Conservation (phyloP, 306 rosid genomes). For the Luffa aegyptiaca region DNA sequence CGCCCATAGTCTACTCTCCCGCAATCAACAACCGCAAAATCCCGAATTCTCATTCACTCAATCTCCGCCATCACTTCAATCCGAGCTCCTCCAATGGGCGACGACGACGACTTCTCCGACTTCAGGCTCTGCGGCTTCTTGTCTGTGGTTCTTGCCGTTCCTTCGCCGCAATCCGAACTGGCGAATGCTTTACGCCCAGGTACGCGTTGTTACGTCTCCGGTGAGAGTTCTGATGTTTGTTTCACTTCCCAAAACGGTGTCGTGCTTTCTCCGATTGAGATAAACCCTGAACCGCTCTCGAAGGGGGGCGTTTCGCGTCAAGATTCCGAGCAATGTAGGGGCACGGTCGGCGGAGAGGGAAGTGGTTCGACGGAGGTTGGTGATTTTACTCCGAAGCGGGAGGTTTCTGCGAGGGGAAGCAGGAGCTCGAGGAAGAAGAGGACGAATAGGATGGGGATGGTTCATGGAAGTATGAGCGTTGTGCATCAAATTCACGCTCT, state of each 20-base stretch:
- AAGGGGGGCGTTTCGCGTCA: neutral
- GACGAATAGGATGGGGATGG: slow-evolving; percentile 49
- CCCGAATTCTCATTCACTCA: neutral
- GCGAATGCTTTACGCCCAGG: slow-evolving; percentile 9
- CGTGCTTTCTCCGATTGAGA: slow-evolving; percentile 21
- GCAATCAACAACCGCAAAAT: neutral
- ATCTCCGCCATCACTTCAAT: neutral
- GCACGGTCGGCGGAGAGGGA: neutral
- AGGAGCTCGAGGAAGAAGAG: slow-evolving; percentile 16
- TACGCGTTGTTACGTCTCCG: slow-evolving; percentile 29
- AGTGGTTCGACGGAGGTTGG: neutral
- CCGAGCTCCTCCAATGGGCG: slow-evolving; percentile 24
- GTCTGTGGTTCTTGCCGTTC: slow-evolving; percentile 42
- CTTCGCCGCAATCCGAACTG: slow-evolving; percentile 9
- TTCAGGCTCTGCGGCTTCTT: slow-evolving; percentile 81
- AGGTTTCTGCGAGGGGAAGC: slow-evolving; percentile 13
- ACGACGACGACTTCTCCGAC: slow-evolving; percentile 21
- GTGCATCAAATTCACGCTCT: slow-evolving; percentile 69
- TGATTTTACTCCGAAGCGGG: neutral
- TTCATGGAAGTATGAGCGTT: slow-evolving; percentile 73
- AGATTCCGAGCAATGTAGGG: slow-evolving; percentile 21
- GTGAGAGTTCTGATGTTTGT: slow-evolving; percentile 15
- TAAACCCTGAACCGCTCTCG: neutral
- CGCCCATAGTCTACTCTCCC: neutral
- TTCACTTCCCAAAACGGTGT: slow-evolving; percentile 39